Conservation (phyloP, 2,329 filamentous ascomycete genomes). For the Pyrenophora teres region DNA sequence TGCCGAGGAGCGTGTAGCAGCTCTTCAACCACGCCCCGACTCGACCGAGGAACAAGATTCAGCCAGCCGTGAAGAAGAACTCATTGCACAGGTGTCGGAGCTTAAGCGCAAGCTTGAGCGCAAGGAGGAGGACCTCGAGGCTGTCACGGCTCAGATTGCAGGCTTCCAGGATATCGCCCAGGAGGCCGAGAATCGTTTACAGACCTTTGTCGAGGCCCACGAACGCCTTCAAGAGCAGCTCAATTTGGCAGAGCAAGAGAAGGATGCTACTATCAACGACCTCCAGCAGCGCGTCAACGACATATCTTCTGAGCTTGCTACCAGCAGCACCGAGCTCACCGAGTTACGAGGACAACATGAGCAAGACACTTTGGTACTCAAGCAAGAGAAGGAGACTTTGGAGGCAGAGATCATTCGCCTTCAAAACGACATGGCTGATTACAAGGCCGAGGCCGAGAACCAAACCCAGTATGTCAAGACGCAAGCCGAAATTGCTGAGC, state of each 20-base stretch:
- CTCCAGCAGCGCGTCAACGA: slow-evolving; percentile 83
- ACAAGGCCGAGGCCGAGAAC: slow-evolving; percentile 77
- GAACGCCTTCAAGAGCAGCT: slow-evolving; percentile 76
- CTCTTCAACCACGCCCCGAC: slow-evolving; percentile 74
- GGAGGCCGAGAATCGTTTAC: slow-evolving; percentile 82
- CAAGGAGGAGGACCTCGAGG: slow-evolving; percentile 77
- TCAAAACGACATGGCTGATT: slow-evolving; percentile 81
- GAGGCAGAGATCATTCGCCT: slow-evolving; percentile 80
- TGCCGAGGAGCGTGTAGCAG: slow-evolving; percentile 83
- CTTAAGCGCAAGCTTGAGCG: slow-evolving; percentile 86
- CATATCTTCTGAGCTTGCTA: slow-evolving; percentile 77
- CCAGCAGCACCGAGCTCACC: slow-evolving; percentile 81
- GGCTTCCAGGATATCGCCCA: slow-evolving; percentile 89
- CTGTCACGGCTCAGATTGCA: slow-evolving; percentile 78
- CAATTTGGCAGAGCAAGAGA: slow-evolving; percentile 74
- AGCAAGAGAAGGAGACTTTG: slow-evolving; percentile 80
- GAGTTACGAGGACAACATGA: slow-evolving; percentile 78
- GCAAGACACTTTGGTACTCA: slow-evolving; percentile 70
- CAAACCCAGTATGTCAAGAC: slow-evolving; percentile 91
- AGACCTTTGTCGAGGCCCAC: slow-evolving; percentile 76
- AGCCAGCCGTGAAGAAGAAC: slow-evolving; percentile 72
- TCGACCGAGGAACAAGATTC: slow-evolving; percentile 58
- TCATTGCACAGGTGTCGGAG: slow-evolving; percentile 81
- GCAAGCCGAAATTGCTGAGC: slow-evolving; percentile 90
- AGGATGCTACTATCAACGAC: slow-evolving; percentile 78